Evolutionary conservation across 257 asterid species (phyloP).

Genomic region (Solanum corneliomulleri): DNA sequence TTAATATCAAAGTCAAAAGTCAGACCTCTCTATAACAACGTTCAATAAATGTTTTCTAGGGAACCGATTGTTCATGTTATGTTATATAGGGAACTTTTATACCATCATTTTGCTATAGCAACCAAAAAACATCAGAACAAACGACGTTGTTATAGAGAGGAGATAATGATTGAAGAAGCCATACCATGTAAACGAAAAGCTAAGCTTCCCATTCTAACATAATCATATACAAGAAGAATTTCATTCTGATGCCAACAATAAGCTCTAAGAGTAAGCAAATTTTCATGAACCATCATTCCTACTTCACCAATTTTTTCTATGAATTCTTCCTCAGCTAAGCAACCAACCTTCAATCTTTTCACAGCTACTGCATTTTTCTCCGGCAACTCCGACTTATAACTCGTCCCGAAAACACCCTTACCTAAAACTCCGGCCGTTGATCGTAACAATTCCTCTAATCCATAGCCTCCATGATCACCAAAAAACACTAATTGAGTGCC

Average conservation of each 20-base stretch:
- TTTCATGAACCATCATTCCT: constrained; percentile 10
- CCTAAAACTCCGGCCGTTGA: constrained; percentile 4
- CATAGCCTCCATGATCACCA: constrained; percentile 1
- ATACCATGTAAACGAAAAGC: constrained; percentile 21
- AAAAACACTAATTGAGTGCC: constrained; percentile 2
- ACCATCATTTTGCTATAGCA: neutral
- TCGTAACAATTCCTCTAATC: constrained; percentile 5
- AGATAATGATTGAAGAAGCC: neutral
- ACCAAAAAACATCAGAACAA: neutral
- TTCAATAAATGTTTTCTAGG: neutral
- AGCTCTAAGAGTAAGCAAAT: constrained; percentile 8
- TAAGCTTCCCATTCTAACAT: constrained; percentile 16
- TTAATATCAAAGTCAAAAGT: neutral
- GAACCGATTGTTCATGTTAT: neutral
- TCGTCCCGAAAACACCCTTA: constrained; percentile 7
- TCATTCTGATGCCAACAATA: constrained; percentile 1
- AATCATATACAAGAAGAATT: constrained; percentile 13
- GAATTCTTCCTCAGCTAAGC: constrained; percentile 4
- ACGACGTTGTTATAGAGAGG: neutral
- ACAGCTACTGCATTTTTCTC: neutral
- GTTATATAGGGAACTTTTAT: neutral
- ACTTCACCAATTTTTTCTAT: constrained; percentile 2
- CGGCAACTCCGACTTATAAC: constrained; percentile 7
- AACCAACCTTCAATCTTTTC: constrained; percentile 5
- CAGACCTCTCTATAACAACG: neutral